Evolutionary conservation across 1,139 yeast genomes (phyloP), one percentile per base, ranked within the genome.

Genomic region (Lodderomyces oxycetoniae): DNA sequence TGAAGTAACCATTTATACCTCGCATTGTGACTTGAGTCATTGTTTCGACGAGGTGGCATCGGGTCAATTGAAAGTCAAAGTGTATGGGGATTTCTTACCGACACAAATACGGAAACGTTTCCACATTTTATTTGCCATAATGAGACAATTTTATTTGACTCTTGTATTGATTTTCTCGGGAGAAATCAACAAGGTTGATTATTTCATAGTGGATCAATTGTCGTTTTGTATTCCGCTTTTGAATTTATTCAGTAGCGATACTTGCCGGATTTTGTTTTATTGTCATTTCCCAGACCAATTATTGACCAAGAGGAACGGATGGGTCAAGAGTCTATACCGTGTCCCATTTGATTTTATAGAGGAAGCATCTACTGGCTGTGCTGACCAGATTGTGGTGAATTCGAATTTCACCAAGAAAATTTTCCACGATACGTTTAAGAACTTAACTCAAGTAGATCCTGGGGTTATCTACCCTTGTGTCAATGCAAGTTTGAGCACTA

Each of bases 261-360:
- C 73, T 4, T 38, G 59, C 26, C 63, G 70, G 36, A 68, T 85
- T 4, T 57, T 91, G 34, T 91, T 91, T 53, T 91, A 91, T 57
- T 89, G 98, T 49, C 99, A 91, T 60, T 91, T 91, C 57, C 98
- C 99, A 0, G 99, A 91, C 57, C 85, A 85, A 52, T 63, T 83
- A 31, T 61, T 91, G 33, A 79, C 96, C 0, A 65, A 67, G 17
- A 79, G 81, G 33, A 62, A 68, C 1, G 67, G 81, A 3, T 31
- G 70, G 1, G 26, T 83, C 10, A 82, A 87, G 47, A 63, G 61
- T 39, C 36, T 84, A 1, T 91, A 91, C 57, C 67, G 99, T 41
- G 38, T 73, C 4, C 94, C 96, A 0, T 91, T 91, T 56, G 95
- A 91, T 57, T 49, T 63, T 31, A 60, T 84, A 16, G 99, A 91